Conservation (phyloP, 371 early-diverging fungal species). For the Dentiscutata heterogama region DNA sequence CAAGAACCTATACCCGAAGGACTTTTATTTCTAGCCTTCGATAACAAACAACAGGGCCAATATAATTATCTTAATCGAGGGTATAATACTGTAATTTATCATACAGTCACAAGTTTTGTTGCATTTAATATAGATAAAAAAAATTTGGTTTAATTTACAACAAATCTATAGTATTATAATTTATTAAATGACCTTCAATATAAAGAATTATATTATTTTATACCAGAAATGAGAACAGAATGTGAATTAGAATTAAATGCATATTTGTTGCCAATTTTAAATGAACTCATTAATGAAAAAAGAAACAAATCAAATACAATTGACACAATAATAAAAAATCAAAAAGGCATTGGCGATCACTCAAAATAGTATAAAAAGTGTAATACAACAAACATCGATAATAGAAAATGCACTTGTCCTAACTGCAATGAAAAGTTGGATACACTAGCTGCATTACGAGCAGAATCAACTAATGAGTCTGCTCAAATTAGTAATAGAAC, state of each 20-base stretch:
- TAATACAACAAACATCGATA: constrained; percentile 18
- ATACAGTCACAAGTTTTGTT: constrained; percentile 32
- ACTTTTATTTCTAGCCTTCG: constrained; percentile 24
- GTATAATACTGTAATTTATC: constrained; percentile 21
- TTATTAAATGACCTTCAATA: neutral
- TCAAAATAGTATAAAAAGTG: constrained; percentile 17
- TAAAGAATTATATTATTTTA: constrained; percentile 32
- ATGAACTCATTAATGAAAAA: constrained; percentile 18
- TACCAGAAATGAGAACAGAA: constrained; percentile 24
- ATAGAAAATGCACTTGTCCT: constrained; percentile 22
- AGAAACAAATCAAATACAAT: constrained; percentile 13
- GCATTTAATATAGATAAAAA: constrained; percentile 34
- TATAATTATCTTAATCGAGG: constrained; percentile 17
- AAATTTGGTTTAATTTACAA: constrained; percentile 5
- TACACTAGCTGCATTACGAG: neutral
- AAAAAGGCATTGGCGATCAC: neutral
- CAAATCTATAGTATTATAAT: constrained; percentile 4
- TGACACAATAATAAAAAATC: neutral
- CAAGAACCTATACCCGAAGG: neutral
- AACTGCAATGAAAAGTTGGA: constrained; percentile 8
- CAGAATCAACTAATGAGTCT: constrained; percentile 22
- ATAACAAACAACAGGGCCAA: constrained; percentile 32
- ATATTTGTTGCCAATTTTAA: constrained; percentile 25
- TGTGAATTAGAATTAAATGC: neutral
- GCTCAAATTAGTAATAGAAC: constrained; percentile 14